These are phyloP conservation scores for Tylopilus sp. DNA, from an alignment of 768 basidiomycete species.

Conservation along the genomic window DNA sequence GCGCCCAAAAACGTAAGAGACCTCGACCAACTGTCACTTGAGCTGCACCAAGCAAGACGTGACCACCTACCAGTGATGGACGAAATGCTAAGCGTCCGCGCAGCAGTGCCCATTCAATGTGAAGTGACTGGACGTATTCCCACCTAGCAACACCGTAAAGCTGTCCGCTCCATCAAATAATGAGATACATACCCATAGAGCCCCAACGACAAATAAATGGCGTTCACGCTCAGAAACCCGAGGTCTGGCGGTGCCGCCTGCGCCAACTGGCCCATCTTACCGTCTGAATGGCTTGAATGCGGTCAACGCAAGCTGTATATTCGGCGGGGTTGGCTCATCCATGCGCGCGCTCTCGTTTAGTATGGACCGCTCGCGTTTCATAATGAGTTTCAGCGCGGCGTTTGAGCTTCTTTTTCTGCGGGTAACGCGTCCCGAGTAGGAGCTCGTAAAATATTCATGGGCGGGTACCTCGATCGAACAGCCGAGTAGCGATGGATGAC, in stretches of 20 bases:
- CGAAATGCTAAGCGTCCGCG: conserved; percentile 12
- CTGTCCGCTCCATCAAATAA: not conserved
- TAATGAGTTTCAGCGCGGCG: not conserved
- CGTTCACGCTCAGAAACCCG: not conserved
- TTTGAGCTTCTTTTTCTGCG: not conserved
- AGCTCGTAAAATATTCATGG: too few relatives aligned
- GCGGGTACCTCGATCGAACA: not conserved
- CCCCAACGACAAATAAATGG: conserved; percentile 12
- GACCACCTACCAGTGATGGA: conserved; percentile 17
- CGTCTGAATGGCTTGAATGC: not conserved
- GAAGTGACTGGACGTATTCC: conserved; percentile 17
- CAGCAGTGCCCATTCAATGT: conserved; percentile 17
- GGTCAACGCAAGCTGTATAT: not conserved
- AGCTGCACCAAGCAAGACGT: not conserved
- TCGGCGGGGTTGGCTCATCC: not conserved
- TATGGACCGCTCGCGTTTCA: not conserved
- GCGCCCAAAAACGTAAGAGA: conserved; percentile 23
- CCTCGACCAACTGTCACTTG: conserved; percentile 1
- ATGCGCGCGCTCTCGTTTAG: not conserved
- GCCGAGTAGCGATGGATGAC: not conserved
- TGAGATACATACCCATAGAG: conserved; percentile 16
- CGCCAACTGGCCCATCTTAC: not conserved
- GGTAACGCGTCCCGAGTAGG: not conserved
- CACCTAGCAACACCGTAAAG: conserved; percentile 11
- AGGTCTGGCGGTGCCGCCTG: not conserved